Evolutionary conservation across 2,329 filamentous ascomycete genomes (phyloP).

Genomic region (Mycocentrospora acerina): DNA sequence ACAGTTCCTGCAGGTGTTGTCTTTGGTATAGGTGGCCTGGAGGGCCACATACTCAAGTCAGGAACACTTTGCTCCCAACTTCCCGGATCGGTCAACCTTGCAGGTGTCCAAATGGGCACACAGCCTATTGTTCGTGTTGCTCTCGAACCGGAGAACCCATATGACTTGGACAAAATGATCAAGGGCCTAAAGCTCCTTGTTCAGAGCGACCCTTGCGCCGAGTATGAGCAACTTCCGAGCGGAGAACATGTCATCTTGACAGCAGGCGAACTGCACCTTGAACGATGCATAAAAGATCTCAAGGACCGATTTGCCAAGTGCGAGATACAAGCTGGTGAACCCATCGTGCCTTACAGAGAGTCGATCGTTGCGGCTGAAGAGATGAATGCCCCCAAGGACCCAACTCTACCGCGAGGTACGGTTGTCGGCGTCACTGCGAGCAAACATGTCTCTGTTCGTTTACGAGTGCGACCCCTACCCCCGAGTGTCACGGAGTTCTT

Average conservation of each 20-base stretch:
- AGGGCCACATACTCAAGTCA: slow-evolving; percentile 92
- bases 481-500: slow-evolving; percentile 80
- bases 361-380: slow-evolving; percentile 85
- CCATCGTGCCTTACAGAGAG: slow-evolving; percentile 94
- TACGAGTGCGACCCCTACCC: slow-evolving; percentile 80
- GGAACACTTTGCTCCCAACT: slow-evolving; percentile 89
- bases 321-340: slow-evolving; percentile 89
- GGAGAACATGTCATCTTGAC: slow-evolving; percentile 95
- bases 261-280: slow-evolving; percentile 90
- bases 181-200: slow-evolving; percentile 81
- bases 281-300: slow-evolving; percentile 90
- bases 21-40: slow-evolving; percentile 90
- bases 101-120: slow-evolving; percentile 76
- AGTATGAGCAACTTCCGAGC: slow-evolving; percentile 89
- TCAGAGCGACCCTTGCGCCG: slow-evolving; percentile 91
- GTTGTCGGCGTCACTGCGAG: slow-evolving; percentile 76
- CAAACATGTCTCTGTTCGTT: slow-evolving; percentile 76
- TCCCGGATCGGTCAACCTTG: slow-evolving; percentile 85
- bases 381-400: slow-evolving; percentile 86
- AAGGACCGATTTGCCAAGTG: slow-evolving; percentile 90
- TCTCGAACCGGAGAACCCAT: slow-evolving; percentile 87
- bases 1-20: slow-evolving; percentile 91
- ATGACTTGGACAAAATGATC: slow-evolving; percentile 94
- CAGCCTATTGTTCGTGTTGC: slow-evolving; percentile 95
- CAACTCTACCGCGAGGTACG: slow-evolving; percentile 81